Percentiles rank a stretch among this genome's conserved stretches.
Evolutionary conservation across 2,329 filamentous ascomycete genomes (phyloP).

Genomic region (Colletotrichum sp.): DNA sequence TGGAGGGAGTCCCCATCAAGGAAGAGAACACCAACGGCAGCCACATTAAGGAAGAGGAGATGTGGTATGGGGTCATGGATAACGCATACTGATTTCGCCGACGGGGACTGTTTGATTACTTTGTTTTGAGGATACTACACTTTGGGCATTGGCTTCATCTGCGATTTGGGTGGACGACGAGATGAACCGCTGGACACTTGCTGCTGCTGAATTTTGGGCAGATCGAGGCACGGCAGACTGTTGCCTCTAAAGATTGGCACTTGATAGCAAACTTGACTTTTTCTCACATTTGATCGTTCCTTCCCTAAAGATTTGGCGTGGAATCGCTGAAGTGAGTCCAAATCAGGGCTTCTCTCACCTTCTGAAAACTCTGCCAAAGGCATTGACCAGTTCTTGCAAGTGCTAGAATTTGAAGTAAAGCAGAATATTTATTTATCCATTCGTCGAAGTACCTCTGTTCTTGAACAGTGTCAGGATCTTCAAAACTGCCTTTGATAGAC

Average conservation of each 20-base stretch:
- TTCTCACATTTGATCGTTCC: background rate
- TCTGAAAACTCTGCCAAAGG: background rate
- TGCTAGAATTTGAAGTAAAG: background rate
- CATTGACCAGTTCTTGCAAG: background rate
- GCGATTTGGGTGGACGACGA: background rate
- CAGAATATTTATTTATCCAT: background rate
- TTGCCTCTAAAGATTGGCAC: background rate
- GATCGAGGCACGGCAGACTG: background rate
- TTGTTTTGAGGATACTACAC: background rate
- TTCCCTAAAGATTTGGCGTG: background rate
- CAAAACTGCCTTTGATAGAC: background rate
- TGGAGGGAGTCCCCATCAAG: background rate
- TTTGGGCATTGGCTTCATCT: background rate
- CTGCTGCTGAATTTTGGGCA: background rate
- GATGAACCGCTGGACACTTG: background rate
- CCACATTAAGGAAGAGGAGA: background rate
- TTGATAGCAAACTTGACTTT: background rate
- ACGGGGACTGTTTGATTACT: background rate
- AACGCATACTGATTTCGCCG: background rate
- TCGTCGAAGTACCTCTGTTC: fast-evolving
- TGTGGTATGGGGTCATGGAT: background rate
- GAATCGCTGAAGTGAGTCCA: too few species aligned
- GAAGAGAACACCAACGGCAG: background rate
- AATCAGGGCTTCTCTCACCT: background rate
- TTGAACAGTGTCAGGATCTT: background rate